These are phyloP conservation scores for Solanum piurae DNA, from an alignment of 257 asterid species.

Conservation along the genomic window DNA sequence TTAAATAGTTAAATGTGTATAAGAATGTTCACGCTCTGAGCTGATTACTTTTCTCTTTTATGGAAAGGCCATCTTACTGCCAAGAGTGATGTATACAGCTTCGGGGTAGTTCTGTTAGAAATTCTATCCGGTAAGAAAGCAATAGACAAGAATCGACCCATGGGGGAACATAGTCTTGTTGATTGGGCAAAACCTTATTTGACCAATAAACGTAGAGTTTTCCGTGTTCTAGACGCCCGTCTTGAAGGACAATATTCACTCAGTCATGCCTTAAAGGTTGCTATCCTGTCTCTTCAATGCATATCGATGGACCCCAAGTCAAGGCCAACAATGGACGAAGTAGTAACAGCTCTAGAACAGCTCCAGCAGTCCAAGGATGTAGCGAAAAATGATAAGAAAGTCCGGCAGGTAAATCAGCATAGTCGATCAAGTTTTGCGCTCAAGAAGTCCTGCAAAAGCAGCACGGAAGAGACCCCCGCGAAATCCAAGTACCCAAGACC, in stretches of 20 bases:
- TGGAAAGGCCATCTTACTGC: slow-evolving; percentile 59
- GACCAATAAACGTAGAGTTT: slow-evolving; percentile 45
- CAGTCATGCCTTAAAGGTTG: slow-evolving; percentile 36
- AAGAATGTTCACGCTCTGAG: background rate
- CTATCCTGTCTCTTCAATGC: slow-evolving; percentile 49
- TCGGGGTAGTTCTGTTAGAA: slow-evolving; percentile 65
- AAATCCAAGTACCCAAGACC: slow-evolving; percentile 33
- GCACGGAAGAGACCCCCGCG: slow-evolving; percentile 10
- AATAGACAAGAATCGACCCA: slow-evolving; percentile 64
- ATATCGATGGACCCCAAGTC: slow-evolving; percentile 33
- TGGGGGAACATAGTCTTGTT: slow-evolving; percentile 54
- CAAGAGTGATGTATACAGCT: slow-evolving; percentile 72
- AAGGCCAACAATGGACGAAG: slow-evolving; percentile 54
- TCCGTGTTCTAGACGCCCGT: slow-evolving; percentile 41
- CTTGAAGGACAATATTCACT: slow-evolving; percentile 54
- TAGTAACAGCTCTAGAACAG: slow-evolving; percentile 43
- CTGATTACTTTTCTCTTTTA: background rate
- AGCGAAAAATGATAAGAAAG: slow-evolving; percentile 18
- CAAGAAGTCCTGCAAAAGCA: slow-evolving; percentile 15
- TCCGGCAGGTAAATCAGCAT: slow-evolving; percentile 11
- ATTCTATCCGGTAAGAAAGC: slow-evolving; percentile 59
- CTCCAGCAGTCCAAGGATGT: slow-evolving; percentile 39
- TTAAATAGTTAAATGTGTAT: background rate
- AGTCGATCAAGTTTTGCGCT: slow-evolving; percentile 4
- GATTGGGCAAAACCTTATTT: slow-evolving; percentile 81